Evolutionary conservation across 305 asterid genomes (phyloP).

Genomic region (Fraxinus floribunda): DNA sequence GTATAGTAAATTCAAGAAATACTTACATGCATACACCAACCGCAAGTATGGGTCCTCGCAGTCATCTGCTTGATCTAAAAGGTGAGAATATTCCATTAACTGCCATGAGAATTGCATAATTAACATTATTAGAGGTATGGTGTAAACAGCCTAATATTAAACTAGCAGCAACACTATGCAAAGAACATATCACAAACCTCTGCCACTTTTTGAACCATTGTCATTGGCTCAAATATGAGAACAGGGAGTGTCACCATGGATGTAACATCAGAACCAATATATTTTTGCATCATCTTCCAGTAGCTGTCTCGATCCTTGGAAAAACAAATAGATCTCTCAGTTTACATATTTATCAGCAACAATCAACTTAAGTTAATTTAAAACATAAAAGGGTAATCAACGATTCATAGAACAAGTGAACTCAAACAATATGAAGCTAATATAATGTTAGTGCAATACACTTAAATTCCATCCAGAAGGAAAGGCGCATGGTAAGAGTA

Average conservation of each 20-base stretch:
- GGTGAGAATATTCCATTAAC: slow-evolving; percentile 64
- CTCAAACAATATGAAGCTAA: background rate
- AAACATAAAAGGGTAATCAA: background rate
- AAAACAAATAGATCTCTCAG: background rate
- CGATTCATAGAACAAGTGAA: background rate
- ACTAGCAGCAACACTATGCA: background rate
- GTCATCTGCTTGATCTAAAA: slow-evolving; percentile 56
- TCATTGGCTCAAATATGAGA: slow-evolving; percentile 70
- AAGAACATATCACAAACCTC: slow-evolving; percentile 43
- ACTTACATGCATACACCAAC: slow-evolving; percentile 51
- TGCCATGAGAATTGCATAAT: slow-evolving; percentile 26
- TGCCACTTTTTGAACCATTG: slow-evolving; percentile 69
- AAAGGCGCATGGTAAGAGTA: background rate
- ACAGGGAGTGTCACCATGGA: slow-evolving; percentile 71
- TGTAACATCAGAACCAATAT: slow-evolving; percentile 59
- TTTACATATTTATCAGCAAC: background rate
- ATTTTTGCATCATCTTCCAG: slow-evolving; percentile 67
- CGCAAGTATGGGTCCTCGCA: slow-evolving; percentile 73
- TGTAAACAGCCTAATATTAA: background rate
- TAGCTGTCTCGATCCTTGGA: slow-evolving; percentile 50
- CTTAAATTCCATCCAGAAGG: background rate
- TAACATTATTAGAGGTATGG: background rate
- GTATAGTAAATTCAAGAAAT: background rate
- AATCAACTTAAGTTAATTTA: background rate
- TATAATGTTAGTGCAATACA: background rate